Evolutionary conservation across 805 yeast genomes (phyloP), one percentile per base, ranked within the genome.

Genomic region (Dipodascopsis tothii): DNA sequence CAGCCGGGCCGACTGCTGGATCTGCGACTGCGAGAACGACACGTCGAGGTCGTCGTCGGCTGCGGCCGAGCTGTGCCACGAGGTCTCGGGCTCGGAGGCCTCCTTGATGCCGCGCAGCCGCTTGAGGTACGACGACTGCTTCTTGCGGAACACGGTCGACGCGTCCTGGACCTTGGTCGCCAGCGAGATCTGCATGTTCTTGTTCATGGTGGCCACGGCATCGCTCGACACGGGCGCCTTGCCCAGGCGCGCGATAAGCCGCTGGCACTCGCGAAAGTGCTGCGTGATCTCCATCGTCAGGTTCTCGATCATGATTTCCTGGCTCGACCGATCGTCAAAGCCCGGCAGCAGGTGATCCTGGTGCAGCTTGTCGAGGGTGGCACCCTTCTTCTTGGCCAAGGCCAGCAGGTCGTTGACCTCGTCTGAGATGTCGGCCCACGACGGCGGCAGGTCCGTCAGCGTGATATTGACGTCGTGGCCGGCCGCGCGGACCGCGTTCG

Each of bases 111-210:
- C 84, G 53, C 83, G 78, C 45, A 90, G 68, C 53, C 82, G 84
- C 60, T 84, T 82, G 58, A 92, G 79, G 58, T 92, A 92, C 51
- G 82, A 80, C 57, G 90, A 85, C 61, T 92, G 99, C 56, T 92
- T 67, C 58, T 84, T 83, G 41, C 97, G 69, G 64, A 88, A 92
- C 40, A 72, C 74, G 17, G 88, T 75, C 33, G 94, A 81, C 36
- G 76, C 67, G 34, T 77, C 79, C 61, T 92, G 98, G 19, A 92
- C 80, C 60, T 81, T 79, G 36, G 81, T 69, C 2, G 98, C 98
- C 61, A 88, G 78, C 37, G 78, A 79, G 55, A 84, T 84, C 62
- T 84, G 82, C 66, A 85, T 75, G 63, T 90, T 92, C 39, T 78
- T 80, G 44, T 86, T 69, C 70, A 90, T 79, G 40, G 72, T 67